Conservation (phyloP, 768 basidiomycete species). For the Calocybe indica region DNA sequence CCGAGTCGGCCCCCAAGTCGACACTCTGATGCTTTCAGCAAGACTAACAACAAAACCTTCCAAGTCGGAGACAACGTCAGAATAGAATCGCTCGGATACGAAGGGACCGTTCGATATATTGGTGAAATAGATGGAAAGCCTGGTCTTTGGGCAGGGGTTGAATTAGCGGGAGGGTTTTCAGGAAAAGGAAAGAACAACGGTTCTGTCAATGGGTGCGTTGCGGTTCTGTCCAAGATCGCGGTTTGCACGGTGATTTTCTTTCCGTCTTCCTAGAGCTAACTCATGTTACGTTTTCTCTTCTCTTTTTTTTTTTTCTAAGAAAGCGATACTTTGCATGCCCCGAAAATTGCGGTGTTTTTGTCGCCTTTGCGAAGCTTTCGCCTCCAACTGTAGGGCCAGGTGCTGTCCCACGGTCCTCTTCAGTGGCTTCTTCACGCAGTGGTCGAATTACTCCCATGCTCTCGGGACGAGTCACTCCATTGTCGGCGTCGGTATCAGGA, state of each 20-base stretch:
- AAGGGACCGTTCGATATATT: slow-evolving; percentile 74
- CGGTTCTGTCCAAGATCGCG: not conserved
- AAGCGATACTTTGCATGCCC: slow-evolving; percentile 83
- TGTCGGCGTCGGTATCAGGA: slow-evolving; percentile 25
- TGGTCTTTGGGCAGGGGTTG: slow-evolving; percentile 92
- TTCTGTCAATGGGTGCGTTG: slow-evolving; percentile 76
- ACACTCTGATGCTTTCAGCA: slow-evolving; percentile 52
- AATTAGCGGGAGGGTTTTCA: slow-evolving; percentile 75
- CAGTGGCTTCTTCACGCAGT: slow-evolving; percentile 69
- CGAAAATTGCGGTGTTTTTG: slow-evolving; percentile 86
- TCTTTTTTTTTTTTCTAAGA: slow-evolving; percentile 28
- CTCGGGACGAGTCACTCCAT: slow-evolving; percentile 47
- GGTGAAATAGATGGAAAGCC: slow-evolving; percentile 87
- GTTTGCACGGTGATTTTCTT: not conserved
- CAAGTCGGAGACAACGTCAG: slow-evolving; percentile 79
- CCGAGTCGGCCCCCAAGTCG: slow-evolving; percentile 57
- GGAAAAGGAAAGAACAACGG: slow-evolving; percentile 98
- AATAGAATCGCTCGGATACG: slow-evolving; percentile 84
- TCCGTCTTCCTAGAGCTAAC: not conserved
- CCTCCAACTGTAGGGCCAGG: slow-evolving; percentile 60
- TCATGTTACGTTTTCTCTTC: not conserved
- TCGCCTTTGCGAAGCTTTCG: slow-evolving; percentile 77
- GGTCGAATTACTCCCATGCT: slow-evolving; percentile 58
- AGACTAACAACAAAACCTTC: slow-evolving; percentile 43
- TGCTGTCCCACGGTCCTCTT: slow-evolving; percentile 56